Conservation (phyloP, 2,329 filamentous ascomycete species). For the Hymenoscyphus fructigenus region DNA sequence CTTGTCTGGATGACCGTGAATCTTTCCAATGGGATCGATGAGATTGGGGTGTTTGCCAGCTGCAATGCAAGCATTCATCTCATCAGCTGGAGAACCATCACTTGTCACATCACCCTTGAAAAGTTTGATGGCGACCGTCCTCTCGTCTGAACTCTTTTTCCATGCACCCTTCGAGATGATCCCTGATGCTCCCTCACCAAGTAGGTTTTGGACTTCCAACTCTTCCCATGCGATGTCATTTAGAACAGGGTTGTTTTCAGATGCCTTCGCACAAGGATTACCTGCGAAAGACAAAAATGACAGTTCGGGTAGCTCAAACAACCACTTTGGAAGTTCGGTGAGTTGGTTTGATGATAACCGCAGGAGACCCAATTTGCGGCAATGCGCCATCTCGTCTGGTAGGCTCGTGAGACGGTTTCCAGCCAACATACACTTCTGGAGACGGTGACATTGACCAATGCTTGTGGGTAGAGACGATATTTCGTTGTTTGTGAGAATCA, state of each 20-base stretch:
- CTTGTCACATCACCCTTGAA: slow-evolving; percentile 49
- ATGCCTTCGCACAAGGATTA: slow-evolving; percentile 43
- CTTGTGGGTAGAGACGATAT: slow-evolving; percentile 42
- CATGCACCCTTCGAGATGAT: slow-evolving; percentile 45
- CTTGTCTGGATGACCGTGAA: slow-evolving; percentile 42
- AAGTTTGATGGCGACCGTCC: slow-evolving; percentile 48
- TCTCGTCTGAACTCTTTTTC: slow-evolving; percentile 33
- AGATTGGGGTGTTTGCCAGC: slow-evolving; percentile 48
- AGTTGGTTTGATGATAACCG: slow-evolving; percentile 46
- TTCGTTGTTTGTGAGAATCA: slow-evolving; percentile 49
- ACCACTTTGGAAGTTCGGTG: slow-evolving; percentile 42
- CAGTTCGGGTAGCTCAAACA: slow-evolving; percentile 46
- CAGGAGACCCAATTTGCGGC: slow-evolving; percentile 45
- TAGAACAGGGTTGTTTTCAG: slow-evolving; percentile 34
- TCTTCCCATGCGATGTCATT: slow-evolving; percentile 43
- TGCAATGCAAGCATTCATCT: slow-evolving; percentile 47
- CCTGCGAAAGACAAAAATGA: slow-evolving; percentile 49
- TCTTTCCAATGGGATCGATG: slow-evolving; percentile 46
- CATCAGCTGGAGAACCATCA: slow-evolving; percentile 49
- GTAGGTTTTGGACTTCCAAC: slow-evolving; percentile 41
- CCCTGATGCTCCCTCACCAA: slow-evolving; percentile 48
- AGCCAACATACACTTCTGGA: slow-evolving; percentile 51
- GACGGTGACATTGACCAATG: slow-evolving; percentile 43
- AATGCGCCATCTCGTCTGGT: slow-evolving; percentile 45
- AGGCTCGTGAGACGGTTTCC: slow-evolving; percentile 44